Conservation (phyloP, 305 asterid genomes). For the Ruellia speciosa region DNA sequence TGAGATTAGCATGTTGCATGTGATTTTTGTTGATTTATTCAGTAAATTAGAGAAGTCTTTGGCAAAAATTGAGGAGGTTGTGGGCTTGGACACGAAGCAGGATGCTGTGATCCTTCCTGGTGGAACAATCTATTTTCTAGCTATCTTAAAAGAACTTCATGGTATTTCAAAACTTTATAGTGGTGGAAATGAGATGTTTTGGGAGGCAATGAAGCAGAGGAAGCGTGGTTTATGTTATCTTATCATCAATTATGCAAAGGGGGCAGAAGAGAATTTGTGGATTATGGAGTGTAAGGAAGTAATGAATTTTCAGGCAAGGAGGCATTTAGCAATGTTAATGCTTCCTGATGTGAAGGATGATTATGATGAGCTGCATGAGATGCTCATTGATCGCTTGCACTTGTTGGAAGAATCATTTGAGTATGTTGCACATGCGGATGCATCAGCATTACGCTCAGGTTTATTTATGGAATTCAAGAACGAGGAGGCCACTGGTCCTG, state of each 20-base stretch:
- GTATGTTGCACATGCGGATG: conserved; percentile 57
- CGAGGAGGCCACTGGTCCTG: conserved; percentile 94
- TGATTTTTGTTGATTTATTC: conserved; percentile 39
- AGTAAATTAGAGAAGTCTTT: conserved; percentile 44
- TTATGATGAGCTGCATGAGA: conserved; percentile 72
- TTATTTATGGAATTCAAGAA: conserved; percentile 89
- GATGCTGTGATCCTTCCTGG: conserved; percentile 25
- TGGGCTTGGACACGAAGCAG: conserved; percentile 26
- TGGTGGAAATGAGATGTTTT: conserved; percentile 51
- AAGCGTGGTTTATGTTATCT: conserved; percentile 56
- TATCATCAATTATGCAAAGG: conserved; percentile 53
- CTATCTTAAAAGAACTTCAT: conserved; percentile 59
- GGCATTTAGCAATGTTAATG: conserved; percentile 67
- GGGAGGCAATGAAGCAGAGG: conserved; percentile 47
- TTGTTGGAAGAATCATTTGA: conserved; percentile 73
- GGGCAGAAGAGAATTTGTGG: conserved; percentile 65
- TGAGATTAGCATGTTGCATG: conserved; percentile 34
- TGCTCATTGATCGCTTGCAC: conserved; percentile 82
- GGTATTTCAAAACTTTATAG: conserved; percentile 45
- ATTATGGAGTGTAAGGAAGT: conserved; percentile 69
- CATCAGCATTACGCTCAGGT: conserved; percentile 56
- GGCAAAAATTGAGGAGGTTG: conserved; percentile 38
- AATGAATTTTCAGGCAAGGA: conserved; percentile 74
- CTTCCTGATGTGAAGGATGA: conserved; percentile 85
- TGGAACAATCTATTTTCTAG: conserved; percentile 53